Conservation (phyloP, 805 yeast species). For the Torulaspora quercuum region DNA sequence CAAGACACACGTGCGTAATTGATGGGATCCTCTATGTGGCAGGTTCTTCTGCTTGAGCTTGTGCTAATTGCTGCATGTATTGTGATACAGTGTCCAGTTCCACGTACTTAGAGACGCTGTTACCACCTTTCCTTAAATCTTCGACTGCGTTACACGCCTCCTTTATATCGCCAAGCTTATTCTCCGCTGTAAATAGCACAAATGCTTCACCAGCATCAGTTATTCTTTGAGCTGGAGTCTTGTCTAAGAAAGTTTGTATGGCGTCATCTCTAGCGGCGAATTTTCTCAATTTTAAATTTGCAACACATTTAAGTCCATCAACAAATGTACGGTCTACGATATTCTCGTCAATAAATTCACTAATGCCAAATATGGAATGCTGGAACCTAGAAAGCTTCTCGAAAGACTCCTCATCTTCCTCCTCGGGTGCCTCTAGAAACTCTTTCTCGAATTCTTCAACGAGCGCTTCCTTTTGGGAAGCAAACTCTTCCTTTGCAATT, state of each 20-base stretch:
- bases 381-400: slow-evolving; percentile 76
- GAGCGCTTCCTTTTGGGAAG: slow-evolving; percentile 44
- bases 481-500: slow-evolving; percentile 50
- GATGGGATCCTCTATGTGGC: slow-evolving; percentile 5
- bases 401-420: slow-evolving; percentile 56
- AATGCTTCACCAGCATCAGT: slow-evolving; percentile 44
- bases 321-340: slow-evolving; percentile 56
- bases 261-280: slow-evolving; percentile 49
- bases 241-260: slow-evolving; percentile 34
- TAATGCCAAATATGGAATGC: slow-evolving; percentile 81
- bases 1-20: slow-evolving; percentile 7
- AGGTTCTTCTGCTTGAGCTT: slow-evolving; percentile 17
- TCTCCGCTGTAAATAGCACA: slow-evolving; percentile 46
- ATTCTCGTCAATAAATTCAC: slow-evolving; percentile 57
- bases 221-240: slow-evolving; percentile 29
- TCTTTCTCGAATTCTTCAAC: slow-evolving; percentile 54
- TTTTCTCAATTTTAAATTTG: slow-evolving; percentile 61
- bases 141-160: slow-evolving; percentile 42
- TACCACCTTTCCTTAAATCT: slow-evolving; percentile 45
- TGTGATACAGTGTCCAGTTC: slow-evolving; percentile 38
- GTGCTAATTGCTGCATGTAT: slow-evolving; percentile 30
- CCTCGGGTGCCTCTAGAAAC: slow-evolving; percentile 54
- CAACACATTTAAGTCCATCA: slow-evolving; percentile 65
- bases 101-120: slow-evolving; percentile 33
- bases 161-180: slow-evolving; percentile 39